A percentile compares a stretch with the other conserved stretches of the same genome.
Conservation (phyloP, 163 green algal genomes). For the Volvox carteri region DNA sequence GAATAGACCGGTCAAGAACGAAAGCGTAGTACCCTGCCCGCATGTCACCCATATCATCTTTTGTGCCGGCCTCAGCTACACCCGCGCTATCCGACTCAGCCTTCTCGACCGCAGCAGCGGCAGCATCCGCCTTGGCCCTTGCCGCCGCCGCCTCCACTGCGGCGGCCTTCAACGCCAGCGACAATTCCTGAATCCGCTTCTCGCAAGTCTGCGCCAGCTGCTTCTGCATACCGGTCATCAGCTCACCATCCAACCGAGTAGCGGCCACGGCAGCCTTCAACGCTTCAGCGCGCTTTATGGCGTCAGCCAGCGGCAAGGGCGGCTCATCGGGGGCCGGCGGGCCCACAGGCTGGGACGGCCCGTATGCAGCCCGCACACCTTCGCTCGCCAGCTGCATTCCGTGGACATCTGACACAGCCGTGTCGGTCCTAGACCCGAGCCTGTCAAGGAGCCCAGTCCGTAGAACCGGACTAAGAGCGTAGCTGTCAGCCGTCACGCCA, state of each 20-base stretch:
- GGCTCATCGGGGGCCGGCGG: not conserved
- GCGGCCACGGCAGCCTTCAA: not conserved
- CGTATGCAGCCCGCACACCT: too few relatives aligned
- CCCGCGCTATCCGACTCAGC: not conserved
- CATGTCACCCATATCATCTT: not conserved
- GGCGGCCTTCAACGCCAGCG: not conserved
- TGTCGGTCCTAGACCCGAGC: not conserved
- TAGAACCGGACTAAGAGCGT: not conserved
- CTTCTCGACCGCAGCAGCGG: not conserved
- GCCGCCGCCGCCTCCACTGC: not conserved
- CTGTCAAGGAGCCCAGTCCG: not conserved
- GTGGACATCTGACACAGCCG: not conserved
- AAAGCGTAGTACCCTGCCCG: not conserved
- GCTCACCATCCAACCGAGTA: not conserved
- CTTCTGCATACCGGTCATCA: constrained; percentile 3
- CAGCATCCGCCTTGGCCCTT: not conserved
- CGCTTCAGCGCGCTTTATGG: not conserved
- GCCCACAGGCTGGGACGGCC: too few relatives aligned
- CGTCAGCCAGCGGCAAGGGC: not conserved
- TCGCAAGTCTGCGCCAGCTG: not conserved
- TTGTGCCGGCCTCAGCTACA: not conserved
- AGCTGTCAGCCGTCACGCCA: not conserved
- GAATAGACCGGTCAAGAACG: constrained; percentile 6
- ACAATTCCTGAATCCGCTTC: not conserved
- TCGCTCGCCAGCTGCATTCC: not conserved